These are phyloP conservation scores for Mrakia gelida DNA, from an alignment of 768 basidiomycete genomes.

Conservation along the genomic window DNA sequence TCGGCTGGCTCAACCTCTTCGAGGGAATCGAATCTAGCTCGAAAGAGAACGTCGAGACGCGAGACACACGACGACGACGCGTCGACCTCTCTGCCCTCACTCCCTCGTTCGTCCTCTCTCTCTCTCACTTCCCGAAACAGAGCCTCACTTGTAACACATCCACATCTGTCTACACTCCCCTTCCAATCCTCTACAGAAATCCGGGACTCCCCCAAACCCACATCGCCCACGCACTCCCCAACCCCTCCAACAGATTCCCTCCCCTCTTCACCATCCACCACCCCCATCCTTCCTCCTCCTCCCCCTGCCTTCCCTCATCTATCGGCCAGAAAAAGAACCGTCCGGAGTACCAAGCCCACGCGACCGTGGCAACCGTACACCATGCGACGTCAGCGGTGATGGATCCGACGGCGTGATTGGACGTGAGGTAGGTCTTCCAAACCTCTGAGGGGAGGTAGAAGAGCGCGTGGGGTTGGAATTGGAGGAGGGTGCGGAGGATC, in stretches of 20 bases:
- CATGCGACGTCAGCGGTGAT: background rate
- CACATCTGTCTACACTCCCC: no score
- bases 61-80: no score
- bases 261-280: background rate
- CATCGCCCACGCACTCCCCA: background rate
- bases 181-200: background rate
- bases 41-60: no score
- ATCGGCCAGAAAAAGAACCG: background rate
- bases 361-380: background rate
- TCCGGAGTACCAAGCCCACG: background rate
- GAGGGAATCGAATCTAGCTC: no score
- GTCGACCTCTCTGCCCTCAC: no score
- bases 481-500: background rate
- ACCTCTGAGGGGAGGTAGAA: background rate
- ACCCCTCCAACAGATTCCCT: background rate
- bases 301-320: background rate
- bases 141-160: no score
- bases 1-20: no score
- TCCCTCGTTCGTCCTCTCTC: no score
- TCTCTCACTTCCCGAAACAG: no score
- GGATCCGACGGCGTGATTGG: background rate
- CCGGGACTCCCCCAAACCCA: background rate
- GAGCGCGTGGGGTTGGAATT: background rate
- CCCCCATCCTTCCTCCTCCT: background rate
- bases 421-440: background rate